phyloP scores from a whole-genome alignment of 768 basidiomycete species.

The Russula vinacea region DNA sequence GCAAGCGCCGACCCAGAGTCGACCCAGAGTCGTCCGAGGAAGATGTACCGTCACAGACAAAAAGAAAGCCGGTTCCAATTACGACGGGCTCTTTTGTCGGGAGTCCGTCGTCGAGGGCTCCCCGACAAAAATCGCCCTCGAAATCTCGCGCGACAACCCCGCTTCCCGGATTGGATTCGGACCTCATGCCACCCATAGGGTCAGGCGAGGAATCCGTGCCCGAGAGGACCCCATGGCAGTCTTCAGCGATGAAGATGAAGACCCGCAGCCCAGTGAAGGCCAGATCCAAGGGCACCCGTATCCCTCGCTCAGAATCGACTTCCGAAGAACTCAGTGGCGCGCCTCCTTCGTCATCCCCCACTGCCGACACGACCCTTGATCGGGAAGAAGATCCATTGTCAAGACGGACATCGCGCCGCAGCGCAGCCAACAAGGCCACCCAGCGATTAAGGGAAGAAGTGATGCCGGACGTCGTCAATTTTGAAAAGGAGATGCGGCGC shows the following conservation, averaged over 20 bases:
- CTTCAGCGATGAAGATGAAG: constrained; percentile 10
- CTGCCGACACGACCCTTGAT: constrained; percentile 30
- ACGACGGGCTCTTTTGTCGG: not conserved
- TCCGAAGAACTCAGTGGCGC: not conserved
- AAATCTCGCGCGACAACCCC: constrained; percentile 10
- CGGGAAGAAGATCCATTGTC: constrained; percentile 18
- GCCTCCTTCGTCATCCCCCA: constrained; percentile 17
- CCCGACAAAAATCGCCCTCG: constrained; percentile 20
- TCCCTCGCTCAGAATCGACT: not conserved
- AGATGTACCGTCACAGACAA: constrained; percentile 19
- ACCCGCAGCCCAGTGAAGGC: constrained; percentile 16
- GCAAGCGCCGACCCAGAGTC: constrained; percentile 3
- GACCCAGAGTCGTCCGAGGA: constrained; percentile 12
- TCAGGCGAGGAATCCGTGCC: constrained; percentile 9
- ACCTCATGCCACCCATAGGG: constrained; percentile 26
- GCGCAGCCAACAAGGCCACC: constrained; percentile 53
- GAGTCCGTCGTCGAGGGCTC: not conserved
- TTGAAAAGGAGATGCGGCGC: constrained; percentile 60
- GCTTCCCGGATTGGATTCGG: constrained; percentile 20
- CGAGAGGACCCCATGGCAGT: constrained; percentile 7
- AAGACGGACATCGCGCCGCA: constrained; percentile 39
- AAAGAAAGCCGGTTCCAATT: constrained; percentile 13
- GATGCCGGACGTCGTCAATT: constrained; percentile 76
- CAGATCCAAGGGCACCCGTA: constrained; percentile 13
- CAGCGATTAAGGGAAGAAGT: constrained; percentile 48